Evolutionary conservation across 768 basidiomycete species (phyloP).

Genomic region (Leccinum broughii): DNA sequence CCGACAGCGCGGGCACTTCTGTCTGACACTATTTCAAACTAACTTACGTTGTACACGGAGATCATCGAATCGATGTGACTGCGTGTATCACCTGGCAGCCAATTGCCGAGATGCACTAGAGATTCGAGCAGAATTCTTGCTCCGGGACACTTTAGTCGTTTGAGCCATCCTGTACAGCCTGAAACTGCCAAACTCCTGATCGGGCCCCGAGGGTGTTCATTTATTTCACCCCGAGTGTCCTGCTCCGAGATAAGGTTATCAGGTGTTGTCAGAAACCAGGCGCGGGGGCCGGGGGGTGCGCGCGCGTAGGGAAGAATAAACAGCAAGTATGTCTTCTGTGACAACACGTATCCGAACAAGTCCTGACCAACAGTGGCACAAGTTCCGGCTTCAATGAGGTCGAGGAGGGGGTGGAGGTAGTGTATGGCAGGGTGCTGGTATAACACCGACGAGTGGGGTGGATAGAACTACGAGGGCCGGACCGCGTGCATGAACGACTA

Average conservation of each 20-base stretch:
- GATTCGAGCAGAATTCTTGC: background rate
- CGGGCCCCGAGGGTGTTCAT: background rate
- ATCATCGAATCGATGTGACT: background rate
- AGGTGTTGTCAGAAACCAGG: too few relatives aligned
- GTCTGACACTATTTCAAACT: background rate
- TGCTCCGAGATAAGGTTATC: background rate
- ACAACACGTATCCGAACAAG: too few relatives aligned
- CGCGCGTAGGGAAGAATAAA: too few relatives aligned
- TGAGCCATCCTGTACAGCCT: background rate
- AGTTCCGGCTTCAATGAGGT: too few relatives aligned
- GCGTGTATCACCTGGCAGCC: background rate
- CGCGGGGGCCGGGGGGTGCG: too few relatives aligned
- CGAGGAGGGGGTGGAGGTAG: too few relatives aligned
- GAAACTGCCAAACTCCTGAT: background rate
- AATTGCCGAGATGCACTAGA: background rate
- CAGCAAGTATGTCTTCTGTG: too few relatives aligned
- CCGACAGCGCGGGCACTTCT: background rate
- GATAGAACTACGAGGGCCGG: too few relatives aligned
- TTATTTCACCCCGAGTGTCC: background rate
- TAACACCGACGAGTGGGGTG: too few relatives aligned
- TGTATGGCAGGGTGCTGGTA: too few relatives aligned
- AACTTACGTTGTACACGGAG: slow-evolving; percentile 6
- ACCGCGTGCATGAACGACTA: too few relatives aligned
- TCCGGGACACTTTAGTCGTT: background rate
- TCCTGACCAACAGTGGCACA: too few relatives aligned